These are phyloP conservation scores for Suhomyces sp. DNA, from an alignment of 805 yeast genomes.

Conservation along the genomic window DNA sequence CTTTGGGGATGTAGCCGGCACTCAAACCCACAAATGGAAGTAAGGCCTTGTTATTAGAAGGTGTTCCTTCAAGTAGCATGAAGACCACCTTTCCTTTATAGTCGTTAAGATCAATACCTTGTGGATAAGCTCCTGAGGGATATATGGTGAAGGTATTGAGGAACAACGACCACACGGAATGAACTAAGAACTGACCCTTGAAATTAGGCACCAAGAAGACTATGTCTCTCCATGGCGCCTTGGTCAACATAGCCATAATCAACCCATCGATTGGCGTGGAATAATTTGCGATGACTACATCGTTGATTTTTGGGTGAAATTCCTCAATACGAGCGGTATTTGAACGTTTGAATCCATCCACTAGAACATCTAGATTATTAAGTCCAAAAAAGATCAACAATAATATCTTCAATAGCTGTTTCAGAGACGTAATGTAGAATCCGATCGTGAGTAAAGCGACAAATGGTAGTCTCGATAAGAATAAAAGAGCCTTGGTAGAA, in stretches of 20 bases:
- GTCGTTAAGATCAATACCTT: slow-evolving; percentile 18
- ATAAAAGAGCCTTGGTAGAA: slow-evolving; percentile 9
- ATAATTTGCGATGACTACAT: slow-evolving; percentile 55
- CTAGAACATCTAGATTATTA: slow-evolving; percentile 34
- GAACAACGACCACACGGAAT: slow-evolving; percentile 27
- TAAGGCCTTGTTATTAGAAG: slow-evolving; percentile 78
- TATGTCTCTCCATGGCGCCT: slow-evolving; percentile 24
- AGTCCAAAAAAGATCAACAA: slow-evolving; percentile 32
- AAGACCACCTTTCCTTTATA: slow-evolving; percentile 46
- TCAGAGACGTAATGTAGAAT: slow-evolving; percentile 15
- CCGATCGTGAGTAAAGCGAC: slow-evolving; percentile 17
- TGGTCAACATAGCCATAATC: slow-evolving; percentile 16
- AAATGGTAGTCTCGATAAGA: slow-evolving; percentile 31
- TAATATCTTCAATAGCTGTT: slow-evolving; percentile 17
- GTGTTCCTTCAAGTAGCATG: slow-evolving; percentile 75
- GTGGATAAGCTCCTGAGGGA: slow-evolving; percentile 4
- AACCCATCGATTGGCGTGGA: slow-evolving; percentile 57
- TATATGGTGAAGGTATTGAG: slow-evolving; percentile 16
- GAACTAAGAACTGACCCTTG: slow-evolving; percentile 28
- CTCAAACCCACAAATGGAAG: slow-evolving; percentile 47
- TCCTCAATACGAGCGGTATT: slow-evolving; percentile 28
- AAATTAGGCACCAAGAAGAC: slow-evolving; percentile 40
- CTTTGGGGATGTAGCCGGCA: background rate
- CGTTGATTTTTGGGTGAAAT: slow-evolving; percentile 41
- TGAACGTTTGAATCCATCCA: slow-evolving; percentile 51